Evolutionary conservation across 1,139 yeast species (phyloP).

Genomic region (Tardiomyces blankii): DNA sequence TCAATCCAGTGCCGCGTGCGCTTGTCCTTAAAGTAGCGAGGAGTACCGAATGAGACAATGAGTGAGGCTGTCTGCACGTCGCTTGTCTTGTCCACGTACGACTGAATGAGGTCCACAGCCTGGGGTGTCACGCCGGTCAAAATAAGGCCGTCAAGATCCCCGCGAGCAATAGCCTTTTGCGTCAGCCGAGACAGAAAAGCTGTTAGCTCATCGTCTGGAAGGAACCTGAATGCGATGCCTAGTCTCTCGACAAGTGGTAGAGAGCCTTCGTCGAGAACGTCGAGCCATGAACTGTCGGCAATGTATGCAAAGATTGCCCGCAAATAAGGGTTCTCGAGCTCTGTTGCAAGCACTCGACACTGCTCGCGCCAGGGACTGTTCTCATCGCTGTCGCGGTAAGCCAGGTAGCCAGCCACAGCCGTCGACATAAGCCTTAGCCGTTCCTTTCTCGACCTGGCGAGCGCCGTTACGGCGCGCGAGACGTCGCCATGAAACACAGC

Average conservation of each 20-base stretch:
- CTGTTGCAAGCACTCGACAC: constrained; percentile 79
- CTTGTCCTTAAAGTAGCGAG: constrained; percentile 61
- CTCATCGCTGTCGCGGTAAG: constrained; percentile 47
- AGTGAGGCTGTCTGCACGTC: constrained; percentile 92
- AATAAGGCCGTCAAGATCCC: constrained; percentile 84
- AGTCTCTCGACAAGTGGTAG: constrained; percentile 79
- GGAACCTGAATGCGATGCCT: constrained; percentile 80
- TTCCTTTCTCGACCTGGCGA: constrained; percentile 47
- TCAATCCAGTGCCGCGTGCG: constrained; percentile 69
- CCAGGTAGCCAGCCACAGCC: constrained; percentile 87
- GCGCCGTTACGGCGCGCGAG: constrained; percentile 62
- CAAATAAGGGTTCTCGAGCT: constrained; percentile 78
- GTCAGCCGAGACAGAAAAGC: constrained; percentile 53
- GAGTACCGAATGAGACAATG: constrained; percentile 70
- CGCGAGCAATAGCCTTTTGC: constrained; percentile 57
- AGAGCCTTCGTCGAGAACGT: constrained; percentile 81
- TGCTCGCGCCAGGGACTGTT: constrained; percentile 92
- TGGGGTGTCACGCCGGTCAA: constrained; percentile 81
- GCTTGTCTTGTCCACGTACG: constrained; percentile 79
- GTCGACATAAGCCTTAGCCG: constrained; percentile 73
- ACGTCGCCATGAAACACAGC: constrained; percentile 93
- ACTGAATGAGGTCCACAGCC: constrained; percentile 72
- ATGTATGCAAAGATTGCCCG: constrained; percentile 89
- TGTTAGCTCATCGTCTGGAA: constrained; percentile 58
- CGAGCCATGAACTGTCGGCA: constrained; percentile 96